Conservation (phyloP, 345 rosid genomes). For the Euphorbia lathyris region DNA sequence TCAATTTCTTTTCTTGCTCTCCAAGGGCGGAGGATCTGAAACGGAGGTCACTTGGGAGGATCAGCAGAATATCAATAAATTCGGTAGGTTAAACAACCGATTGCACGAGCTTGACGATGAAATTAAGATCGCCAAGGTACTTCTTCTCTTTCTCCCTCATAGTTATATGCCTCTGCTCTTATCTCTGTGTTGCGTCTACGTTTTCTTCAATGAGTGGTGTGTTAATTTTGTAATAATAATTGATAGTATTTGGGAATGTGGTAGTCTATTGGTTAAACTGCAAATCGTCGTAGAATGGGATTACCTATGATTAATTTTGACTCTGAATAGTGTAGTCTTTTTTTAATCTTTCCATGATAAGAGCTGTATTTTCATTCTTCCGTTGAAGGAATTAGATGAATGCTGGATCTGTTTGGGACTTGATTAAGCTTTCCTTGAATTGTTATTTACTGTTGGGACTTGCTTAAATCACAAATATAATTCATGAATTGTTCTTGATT, state of each 20-base stretch:
- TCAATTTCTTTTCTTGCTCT: neutral
- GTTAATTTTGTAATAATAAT: neutral
- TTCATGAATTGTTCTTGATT: neutral
- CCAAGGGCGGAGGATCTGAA: conserved; percentile 76
- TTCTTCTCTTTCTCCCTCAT: neutral
- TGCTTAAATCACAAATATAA: neutral
- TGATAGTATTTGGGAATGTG: too few relatives aligned
- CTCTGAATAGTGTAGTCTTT: neutral
- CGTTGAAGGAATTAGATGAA: neutral
- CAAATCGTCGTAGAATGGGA: too few relatives aligned
- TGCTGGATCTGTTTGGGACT: neutral
- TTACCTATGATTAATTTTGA: neutral
- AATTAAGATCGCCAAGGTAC: conserved; percentile 74
- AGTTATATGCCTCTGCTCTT: neutral
- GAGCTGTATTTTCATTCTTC: neutral
- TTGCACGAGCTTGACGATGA: conserved; percentile 87
- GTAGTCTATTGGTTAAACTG: too few relatives aligned
- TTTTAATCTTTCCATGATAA: too few relatives aligned
- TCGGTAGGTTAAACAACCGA: conserved; percentile 78
- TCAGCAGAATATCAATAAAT: conserved; percentile 88
- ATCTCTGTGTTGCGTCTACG: too few relatives aligned
- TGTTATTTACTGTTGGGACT: neutral
- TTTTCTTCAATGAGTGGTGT: too few relatives aligned
- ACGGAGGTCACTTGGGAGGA: conserved; percentile 96
- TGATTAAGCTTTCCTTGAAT: conserved; percentile 2